Base-by-base conservation (phyloP, 164 flowering plant genomes). In the Vitis amurensis region DNA sequence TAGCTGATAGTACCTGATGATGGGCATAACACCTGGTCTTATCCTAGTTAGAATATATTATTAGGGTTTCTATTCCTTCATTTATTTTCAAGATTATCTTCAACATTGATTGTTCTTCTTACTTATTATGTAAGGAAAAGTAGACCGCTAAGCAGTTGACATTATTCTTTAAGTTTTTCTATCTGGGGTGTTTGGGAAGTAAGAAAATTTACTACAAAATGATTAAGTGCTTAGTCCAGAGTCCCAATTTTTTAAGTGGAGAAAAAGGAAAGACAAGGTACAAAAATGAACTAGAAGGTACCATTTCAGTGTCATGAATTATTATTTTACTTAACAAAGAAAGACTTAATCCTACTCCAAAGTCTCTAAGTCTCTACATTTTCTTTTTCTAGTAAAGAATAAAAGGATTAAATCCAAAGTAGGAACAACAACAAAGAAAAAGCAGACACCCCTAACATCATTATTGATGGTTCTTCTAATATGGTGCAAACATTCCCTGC, bases 11-110 rank as follows among this genome's bases (percentile, higher is more conserved):
- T 59, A 66, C 59, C 56, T 50, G 68, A 61, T 37, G 63, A 66
- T 37, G 62, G 62, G 66, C 58, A 67, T 59, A 75, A 67, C 71
- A 75, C 66, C 71, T 59, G 58, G 53, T 55, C 64, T 55, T 66
- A 61, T 55, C 62, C 50, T 52, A 7, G 29, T 23, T 4, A 51
- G 55, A 68, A 53, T 27, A 53, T 48, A 5, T 61, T 64, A 5
- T n/a, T 48, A 8, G 62, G 72, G 23, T 50, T 50, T 61, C 2
- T 63, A 49, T 63, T 44, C 51, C 16, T 53, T 55, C 27, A 8
- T 3, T 57, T 55, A 15, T 62, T 17, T 44, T 61, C 44, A 31
- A 61, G 59, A 44, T 53, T 61, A 37, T 60, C 37, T 68, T 59
- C 62, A 58, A 52, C 63, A 11, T 23, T 17, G 29, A 55, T 55